A percentile compares a stretch with the other conserved stretches of the same genome.
Evolutionary conservation across 108 stramenopile species (phyloP).

Genomic region (Cyclotella sp.): DNA sequence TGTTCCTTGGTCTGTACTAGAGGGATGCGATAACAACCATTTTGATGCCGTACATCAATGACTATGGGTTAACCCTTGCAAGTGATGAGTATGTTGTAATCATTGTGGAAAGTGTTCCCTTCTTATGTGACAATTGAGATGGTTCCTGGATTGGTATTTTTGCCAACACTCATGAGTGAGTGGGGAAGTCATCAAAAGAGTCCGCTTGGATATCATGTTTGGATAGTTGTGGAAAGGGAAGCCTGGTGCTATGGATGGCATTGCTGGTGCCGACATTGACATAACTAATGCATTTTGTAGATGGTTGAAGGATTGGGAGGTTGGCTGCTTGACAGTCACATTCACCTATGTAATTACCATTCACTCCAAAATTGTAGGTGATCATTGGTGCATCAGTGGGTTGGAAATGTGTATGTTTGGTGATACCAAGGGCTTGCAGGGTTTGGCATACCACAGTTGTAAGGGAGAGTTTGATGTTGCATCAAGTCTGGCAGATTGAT

Average conservation of each 20-base stretch:
- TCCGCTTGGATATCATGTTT: background rate
- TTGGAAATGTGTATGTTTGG: too few species aligned
- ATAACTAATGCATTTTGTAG: background rate
- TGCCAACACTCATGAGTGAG: background rate
- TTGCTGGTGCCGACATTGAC: slow-evolving; percentile 7
- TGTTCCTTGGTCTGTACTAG: too few species aligned
- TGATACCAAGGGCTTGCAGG: background rate
- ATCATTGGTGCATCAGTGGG: background rate
- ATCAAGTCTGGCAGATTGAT: background rate
- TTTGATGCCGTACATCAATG: too few species aligned
- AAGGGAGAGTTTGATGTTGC: background rate
- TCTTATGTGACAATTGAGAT: too few species aligned
- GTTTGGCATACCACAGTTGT: background rate
- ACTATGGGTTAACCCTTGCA: background rate
- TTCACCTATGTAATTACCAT: background rate
- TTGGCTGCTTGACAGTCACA: background rate
- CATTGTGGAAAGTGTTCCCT: background rate
- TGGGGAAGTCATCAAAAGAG: slow-evolving; percentile 1
- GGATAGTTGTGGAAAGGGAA: background rate
- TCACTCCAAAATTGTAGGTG: background rate
- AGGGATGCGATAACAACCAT: too few species aligned
- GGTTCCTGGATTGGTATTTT: background rate
- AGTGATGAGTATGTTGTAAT: background rate
- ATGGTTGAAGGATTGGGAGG: background rate
- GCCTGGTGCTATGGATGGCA: background rate